Evolutionary conservation across 805 yeast genomes (phyloP).

Genomic region (Yamadazyma phyllophila): DNA sequence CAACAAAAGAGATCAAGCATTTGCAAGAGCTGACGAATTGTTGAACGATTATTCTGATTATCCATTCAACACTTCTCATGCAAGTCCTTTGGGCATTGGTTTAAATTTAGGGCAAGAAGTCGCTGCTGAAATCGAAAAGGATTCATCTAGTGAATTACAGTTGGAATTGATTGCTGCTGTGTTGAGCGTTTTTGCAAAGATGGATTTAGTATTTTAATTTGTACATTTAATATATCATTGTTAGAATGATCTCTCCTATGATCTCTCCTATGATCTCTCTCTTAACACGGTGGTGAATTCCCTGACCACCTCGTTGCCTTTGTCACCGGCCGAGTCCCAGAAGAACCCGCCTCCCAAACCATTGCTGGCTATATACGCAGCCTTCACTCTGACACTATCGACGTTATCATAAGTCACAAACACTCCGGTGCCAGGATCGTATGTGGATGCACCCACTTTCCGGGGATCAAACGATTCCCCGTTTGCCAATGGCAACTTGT

Average conservation of each 20-base stretch:
- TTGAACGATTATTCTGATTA: constrained; percentile 77
- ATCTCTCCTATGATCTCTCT: background rate
- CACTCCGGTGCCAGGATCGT: constrained; percentile 29
- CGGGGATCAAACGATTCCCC: constrained; percentile 45
- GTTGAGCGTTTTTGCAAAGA: constrained; percentile 80
- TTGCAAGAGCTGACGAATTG: constrained; percentile 91
- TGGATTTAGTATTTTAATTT: constrained; percentile 76
- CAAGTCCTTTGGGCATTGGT: constrained; percentile 67
- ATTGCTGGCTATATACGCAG: constrained; percentile 47
- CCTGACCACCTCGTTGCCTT: background rate
- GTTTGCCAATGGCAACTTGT: constrained; percentile 45
- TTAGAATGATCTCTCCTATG: background rate
- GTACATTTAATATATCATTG: constrained; percentile 6
- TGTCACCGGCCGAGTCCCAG: constrained; percentile 92
- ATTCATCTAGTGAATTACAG: constrained; percentile 56
- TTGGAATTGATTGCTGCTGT: constrained; percentile 93
- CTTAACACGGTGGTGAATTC: background rate
- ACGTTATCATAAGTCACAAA: constrained; percentile 69
- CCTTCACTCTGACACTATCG: constrained; percentile 54
- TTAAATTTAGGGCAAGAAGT: constrained; percentile 63
- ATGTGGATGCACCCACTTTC: constrained; percentile 52
- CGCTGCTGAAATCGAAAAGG: constrained; percentile 49
- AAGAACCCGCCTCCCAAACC: constrained; percentile 83
- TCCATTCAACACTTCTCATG: constrained; percentile 64
- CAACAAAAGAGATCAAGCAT: constrained; percentile 89